phyloP scores from a whole-genome alignment of 352 stramenopile genomes.

The Phytopythium oedochilum region DNA sequence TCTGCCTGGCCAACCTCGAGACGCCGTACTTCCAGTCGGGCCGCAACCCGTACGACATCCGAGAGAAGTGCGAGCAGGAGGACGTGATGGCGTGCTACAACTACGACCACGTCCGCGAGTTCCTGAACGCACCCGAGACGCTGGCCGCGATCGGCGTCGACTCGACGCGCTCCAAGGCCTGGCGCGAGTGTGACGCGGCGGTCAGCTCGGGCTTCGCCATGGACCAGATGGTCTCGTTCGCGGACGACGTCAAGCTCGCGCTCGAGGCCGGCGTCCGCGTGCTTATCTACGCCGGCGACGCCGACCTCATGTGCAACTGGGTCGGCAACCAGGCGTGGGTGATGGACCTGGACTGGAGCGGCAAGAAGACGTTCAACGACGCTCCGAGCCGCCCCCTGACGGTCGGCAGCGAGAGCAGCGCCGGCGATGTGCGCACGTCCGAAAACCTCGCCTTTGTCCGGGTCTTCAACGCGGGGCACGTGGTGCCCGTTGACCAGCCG shows the following conservation, averaged over 20 bases:
- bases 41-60: slow-evolving; percentile 78
- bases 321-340: slow-evolving; percentile 95
- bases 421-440: slow-evolving; percentile 42
- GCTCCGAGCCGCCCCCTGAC: slow-evolving; percentile 28
- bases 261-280: slow-evolving; percentile 70
- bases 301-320: slow-evolving; percentile 98
- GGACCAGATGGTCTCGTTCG: slow-evolving; percentile 96
- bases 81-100: slow-evolving; percentile 66
- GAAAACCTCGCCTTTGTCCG: slow-evolving; percentile 91
- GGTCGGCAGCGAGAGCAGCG: slow-evolving; percentile 15
- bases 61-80: slow-evolving; percentile 37
- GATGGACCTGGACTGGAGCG: slow-evolving; percentile 89
- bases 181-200: slow-evolving; percentile 90
- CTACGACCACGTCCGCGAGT: slow-evolving; percentile 61
- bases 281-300: slow-evolving; percentile 95
- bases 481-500: slow-evolving; percentile 93
- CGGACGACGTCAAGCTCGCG: slow-evolving; percentile 80
- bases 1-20: slow-evolving; percentile 53
- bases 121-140: slow-evolving; percentile 60
- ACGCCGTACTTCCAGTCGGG: slow-evolving; percentile 35
- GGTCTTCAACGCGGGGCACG: slow-evolving; percentile 93
- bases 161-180: slow-evolving; percentile 51
- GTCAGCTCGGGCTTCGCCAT: slow-evolving; percentile 89
- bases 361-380: slow-evolving; percentile 82
- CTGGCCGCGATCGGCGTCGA: slow-evolving; percentile 34